phyloP scores from a whole-genome alignment of 2,329 filamentous ascomycete species.

The Beauveria sp. region DNA sequence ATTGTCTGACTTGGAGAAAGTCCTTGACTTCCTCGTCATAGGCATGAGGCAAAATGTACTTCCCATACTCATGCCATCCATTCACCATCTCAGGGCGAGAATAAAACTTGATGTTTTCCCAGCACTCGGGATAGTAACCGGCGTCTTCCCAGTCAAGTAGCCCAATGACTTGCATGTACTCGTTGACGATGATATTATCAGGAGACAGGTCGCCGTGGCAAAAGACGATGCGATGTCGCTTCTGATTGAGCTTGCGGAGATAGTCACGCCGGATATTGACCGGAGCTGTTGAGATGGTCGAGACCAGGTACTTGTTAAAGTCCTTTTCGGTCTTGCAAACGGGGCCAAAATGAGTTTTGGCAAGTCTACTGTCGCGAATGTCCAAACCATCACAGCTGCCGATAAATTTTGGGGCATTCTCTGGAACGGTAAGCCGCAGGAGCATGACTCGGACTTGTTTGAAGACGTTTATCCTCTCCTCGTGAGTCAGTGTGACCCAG shows the following conservation, averaged over 20 bases:
- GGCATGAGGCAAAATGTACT: conserved; percentile 3
- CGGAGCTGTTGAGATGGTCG: conserved; percentile 1
- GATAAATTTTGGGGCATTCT: neutral
- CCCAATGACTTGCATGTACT: conserved; percentile 26
- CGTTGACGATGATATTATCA: conserved; percentile 32
- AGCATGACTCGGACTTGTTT: conserved; percentile 6
- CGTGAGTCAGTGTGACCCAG: conserved; percentile 1
- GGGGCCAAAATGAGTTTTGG: conserved; percentile 9
- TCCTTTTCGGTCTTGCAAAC: conserved; percentile 10
- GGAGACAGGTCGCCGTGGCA: conserved; percentile 41
- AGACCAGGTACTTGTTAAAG: conserved; percentile 16
- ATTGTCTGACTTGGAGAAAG: neutral
- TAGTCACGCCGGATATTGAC: conserved; percentile 11
- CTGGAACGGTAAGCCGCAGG: neutral
- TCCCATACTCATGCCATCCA: conserved; percentile 6
- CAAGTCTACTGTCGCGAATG: conserved; percentile 13
- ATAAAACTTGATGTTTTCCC: conserved; percentile 22
- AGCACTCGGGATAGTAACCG: conserved; percentile 36
- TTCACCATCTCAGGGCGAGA: conserved; percentile 1
- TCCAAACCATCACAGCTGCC: conserved; percentile 12
- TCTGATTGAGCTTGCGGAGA: conserved; percentile 8
- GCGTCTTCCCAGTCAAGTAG: conserved; percentile 39
- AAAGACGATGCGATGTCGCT: conserved; percentile 26
- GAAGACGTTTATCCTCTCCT: conserved; percentile 6
- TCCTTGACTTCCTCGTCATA: conserved; percentile 4